Conservation (phyloP, 495 filamentous ascomycete species). For the Tuber microsphaerosporum region DNA sequence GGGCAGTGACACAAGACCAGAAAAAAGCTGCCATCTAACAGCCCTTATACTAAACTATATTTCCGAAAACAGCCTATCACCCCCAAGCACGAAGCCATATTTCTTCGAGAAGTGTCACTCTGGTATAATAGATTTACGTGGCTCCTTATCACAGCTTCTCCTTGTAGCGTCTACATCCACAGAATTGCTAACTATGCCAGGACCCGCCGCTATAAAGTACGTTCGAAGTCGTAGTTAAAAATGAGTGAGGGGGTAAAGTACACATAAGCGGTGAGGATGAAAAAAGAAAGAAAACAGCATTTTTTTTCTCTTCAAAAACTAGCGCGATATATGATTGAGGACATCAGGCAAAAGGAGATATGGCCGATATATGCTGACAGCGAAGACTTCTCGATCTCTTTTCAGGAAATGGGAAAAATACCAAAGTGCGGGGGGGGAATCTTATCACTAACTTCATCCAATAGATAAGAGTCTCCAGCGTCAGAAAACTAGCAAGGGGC, state of each 20-base stretch:
- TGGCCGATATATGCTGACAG: slow-evolving; percentile 21
- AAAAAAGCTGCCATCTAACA: not conserved
- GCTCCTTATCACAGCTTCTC: not conserved
- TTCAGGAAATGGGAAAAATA: slow-evolving; percentile 12
- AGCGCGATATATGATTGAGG: not conserved
- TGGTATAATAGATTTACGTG: not conserved
- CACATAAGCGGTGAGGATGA: slow-evolving; percentile 7
- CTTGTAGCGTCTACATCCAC: not conserved
- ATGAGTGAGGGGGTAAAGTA: slow-evolving; percentile 5
- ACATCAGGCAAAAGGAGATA: slow-evolving; percentile 9
- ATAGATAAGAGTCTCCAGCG: not conserved
- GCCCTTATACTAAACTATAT: not conserved
- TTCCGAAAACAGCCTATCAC: not conserved
- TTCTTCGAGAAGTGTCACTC: not conserved
- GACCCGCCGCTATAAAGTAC: not conserved
- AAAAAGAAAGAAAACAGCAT: slow-evolving; percentile 5
- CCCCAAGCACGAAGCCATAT: not conserved
- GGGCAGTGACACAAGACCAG: not conserved
- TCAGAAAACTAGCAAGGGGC: not conserved
- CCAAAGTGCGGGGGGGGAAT: slow-evolving; percentile 17
- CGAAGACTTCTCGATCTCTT: slow-evolving; percentile 24
- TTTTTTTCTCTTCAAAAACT: not conserved
- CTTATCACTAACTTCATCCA: not conserved
- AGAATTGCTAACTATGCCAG: not conserved
- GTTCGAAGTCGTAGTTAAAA: slow-evolving; percentile 10